Base-by-base conservation (phyloP, 495 filamentous ascomycete species). In the Talaromyces wortmannii region DNA sequence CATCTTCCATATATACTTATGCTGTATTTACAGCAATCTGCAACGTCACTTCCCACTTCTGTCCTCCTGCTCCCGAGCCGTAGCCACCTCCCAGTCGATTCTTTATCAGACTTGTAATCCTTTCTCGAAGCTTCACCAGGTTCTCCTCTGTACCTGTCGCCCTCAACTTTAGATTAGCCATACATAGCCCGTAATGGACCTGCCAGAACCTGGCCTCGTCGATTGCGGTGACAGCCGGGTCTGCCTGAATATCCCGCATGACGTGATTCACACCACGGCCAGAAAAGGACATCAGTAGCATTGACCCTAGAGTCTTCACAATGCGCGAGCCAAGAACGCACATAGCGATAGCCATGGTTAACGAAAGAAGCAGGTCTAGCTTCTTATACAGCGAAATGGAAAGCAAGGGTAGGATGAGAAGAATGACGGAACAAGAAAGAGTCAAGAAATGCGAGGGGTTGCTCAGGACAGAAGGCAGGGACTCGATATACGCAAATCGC, bases 201-300 rank as follows among this genome's bases (percentile, higher is more conserved):
- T 98, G 94, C 94, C 94, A 98, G 72, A 98, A 95, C 62, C 88
- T 80, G 1, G 91, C 92, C 64, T 96, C 92, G 52, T 95, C 89
- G 50, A 98, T 82, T 1, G 77, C 78, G 32, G 79, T 82, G 7
- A 98, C 83, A 31, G 79, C 78, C 7, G 85, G 84, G 53, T 96
- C 91, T 6, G 83, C 78, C 65, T 88, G 85, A 55, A 98, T 92
- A 66, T 92, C 92, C 30, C 80, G 80, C 53, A 98, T 74, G 3
- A 96, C 87, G 45, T 88, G 86, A 0, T 78, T 76, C 0, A 97
- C 88, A 7, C 82, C 85, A 29, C 67, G 67, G 0, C 78, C 80
- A 8, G 79, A 81, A 64, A 94, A 96, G 23, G 83, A 88, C 95
- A 97, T 96, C 30, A 98, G 79, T 49, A 98, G 83, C 90, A 97